phyloP scores from a whole-genome alignment of 169 alveolate species.

The Plasmodium sp. region DNA sequence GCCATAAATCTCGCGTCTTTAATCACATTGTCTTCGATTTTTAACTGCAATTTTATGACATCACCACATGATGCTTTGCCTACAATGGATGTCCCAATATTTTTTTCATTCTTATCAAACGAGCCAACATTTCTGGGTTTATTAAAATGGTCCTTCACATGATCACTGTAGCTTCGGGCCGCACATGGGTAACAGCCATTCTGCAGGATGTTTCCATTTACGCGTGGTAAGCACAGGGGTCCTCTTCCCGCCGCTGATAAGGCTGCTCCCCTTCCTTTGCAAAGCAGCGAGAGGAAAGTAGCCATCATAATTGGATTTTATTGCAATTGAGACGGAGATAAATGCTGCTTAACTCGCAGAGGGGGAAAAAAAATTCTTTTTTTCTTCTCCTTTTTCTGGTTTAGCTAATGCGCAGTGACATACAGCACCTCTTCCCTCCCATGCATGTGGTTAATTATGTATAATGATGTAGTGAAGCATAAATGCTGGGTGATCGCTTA shows the following conservation, averaged over 20 bases:
- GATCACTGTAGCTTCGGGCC: constrained; percentile 84
- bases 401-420: not conserved
- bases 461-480: not conserved
- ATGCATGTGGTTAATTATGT: not conserved
- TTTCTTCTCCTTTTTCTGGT: not conserved
- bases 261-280: not conserved
- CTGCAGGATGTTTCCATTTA: constrained; percentile 12
- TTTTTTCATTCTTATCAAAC: constrained; percentile 84
- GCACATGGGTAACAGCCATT: not conserved
- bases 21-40: constrained; percentile 94
- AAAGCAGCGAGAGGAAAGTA: constrained; percentile 10
- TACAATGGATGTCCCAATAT: constrained; percentile 97
- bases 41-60: constrained; percentile 96
- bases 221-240: not conserved
- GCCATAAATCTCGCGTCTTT: constrained; percentile 97
- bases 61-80: constrained; percentile 99
- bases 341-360: not conserved
- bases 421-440: not conserved
- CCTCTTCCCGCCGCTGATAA: not conserved
- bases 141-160: constrained; percentile 94
- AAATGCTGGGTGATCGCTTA: not conserved
- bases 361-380: not conserved
- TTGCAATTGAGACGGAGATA: not conserved
- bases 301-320: constrained; percentile 1
- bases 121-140: constrained; percentile 95